A percentile compares a stretch with the other conserved stretches of the same genome.
Conservation (phyloP, 2,329 filamentous ascomycete genomes). For the Beauveria asiatica region DNA sequence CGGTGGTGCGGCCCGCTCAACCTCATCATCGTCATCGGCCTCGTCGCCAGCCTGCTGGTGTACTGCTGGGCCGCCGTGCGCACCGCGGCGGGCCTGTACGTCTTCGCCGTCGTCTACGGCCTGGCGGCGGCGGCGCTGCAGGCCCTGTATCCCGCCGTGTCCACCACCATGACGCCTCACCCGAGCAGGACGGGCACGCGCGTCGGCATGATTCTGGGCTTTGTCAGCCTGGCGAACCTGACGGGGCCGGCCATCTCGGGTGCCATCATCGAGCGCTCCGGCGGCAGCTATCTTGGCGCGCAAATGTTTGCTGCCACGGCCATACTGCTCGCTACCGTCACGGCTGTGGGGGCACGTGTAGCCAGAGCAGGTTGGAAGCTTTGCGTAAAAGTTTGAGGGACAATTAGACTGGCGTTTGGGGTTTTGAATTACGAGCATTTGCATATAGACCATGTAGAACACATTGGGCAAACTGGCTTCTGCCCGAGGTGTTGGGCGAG, state of each 20-base stretch:
- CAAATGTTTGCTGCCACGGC: conserved; percentile 43
- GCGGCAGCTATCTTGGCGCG: conserved; percentile 15
- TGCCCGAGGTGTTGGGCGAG: too few species aligned
- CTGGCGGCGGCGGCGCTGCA: conserved; percentile 41
- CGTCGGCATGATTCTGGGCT: conserved; percentile 27
- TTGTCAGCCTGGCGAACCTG: conserved; percentile 23
- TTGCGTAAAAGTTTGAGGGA: conserved; percentile 1
- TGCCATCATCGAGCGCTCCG: conserved; percentile 8
- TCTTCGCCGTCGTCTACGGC: conserved; percentile 36
- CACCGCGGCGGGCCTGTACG: conserved; percentile 18
- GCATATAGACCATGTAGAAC: background rate
- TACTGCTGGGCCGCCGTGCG: conserved; percentile 24
- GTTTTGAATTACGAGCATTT: background rate
- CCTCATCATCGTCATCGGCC: conserved; percentile 32
- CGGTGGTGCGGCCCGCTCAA: conserved; percentile 42
- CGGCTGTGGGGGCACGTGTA: conserved; percentile 37
- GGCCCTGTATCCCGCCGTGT: conserved; percentile 40
- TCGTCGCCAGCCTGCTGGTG: conserved; percentile 17
- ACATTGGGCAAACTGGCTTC: background rate
- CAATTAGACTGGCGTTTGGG: background rate
- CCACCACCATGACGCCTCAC: conserved; percentile 32
- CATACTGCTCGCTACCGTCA: conserved; percentile 43
- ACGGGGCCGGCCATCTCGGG: conserved; percentile 23
- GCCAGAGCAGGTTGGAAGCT: conserved; percentile 24
- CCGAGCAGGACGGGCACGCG: conserved; percentile 23